These are phyloP conservation scores for Syzygium grande DNA, from an alignment of 345 rosid species.

Conservation along the genomic window DNA sequence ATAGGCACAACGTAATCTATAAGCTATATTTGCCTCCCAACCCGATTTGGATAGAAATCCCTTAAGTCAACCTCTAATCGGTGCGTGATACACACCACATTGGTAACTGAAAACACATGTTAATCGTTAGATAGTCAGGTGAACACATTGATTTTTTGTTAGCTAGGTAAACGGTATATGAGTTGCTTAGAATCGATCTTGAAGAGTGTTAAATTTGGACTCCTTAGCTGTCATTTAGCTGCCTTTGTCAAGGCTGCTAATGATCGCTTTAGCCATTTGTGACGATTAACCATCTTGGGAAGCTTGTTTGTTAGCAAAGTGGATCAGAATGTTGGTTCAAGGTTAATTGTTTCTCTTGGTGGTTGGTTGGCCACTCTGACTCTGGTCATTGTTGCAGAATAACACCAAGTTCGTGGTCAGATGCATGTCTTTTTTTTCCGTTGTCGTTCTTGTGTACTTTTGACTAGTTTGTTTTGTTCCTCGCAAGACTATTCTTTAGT, in stretches of 20 bases:
- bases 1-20: background rate
- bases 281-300: background rate
- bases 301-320: background rate
- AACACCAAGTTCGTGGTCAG: background rate
- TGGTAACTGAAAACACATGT: background rate
- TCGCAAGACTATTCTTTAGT: background rate
- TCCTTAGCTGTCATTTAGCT: background rate
- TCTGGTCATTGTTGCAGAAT: background rate
- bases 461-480: background rate
- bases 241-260: background rate
- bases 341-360: background rate
- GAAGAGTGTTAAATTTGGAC: background rate
- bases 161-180: background rate
- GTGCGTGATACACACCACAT: background rate
- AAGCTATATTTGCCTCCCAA: background rate
- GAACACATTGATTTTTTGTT: background rate
- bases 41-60: background rate
- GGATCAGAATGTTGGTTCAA: background rate
- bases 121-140: background rate
- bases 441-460: background rate
- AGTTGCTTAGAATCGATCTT: background rate
- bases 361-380: background rate
- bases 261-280: background rate
- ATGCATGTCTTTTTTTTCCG: background rate
- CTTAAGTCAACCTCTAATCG: background rate